These are phyloP conservation scores for Didymella keratinophila DNA, from an alignment of 2,329 filamentous ascomycete genomes.

Conservation along the genomic window DNA sequence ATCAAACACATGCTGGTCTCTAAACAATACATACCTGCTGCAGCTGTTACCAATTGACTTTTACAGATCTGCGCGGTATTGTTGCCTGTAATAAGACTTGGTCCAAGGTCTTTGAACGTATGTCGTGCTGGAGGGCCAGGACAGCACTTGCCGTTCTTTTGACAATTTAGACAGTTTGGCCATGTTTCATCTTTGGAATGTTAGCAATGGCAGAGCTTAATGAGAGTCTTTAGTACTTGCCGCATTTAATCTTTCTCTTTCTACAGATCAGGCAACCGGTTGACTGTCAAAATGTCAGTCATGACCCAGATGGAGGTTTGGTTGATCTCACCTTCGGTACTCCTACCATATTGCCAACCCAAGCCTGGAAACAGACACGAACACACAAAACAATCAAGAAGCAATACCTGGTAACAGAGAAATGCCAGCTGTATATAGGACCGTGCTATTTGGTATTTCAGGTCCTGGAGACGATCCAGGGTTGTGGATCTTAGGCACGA, in stretches of 20 bases:
- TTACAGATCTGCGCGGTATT: neutral
- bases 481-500: slow-evolving; percentile 5
- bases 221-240: slow-evolving; percentile 14
- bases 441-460: neutral
- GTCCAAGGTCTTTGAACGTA: slow-evolving; percentile 43
- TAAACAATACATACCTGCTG: neutral
- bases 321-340: slow-evolving; percentile 38
- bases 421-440: slow-evolving; percentile 5
- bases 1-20: neutral
- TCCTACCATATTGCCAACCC: slow-evolving; percentile 38
- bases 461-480: slow-evolving; percentile 1
- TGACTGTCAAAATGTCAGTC: slow-evolving; percentile 10
- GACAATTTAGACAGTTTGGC: slow-evolving; percentile 46
- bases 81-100: slow-evolving; percentile 22
- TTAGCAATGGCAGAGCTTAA: slow-evolving; percentile 17
- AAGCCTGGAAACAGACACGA: neutral
- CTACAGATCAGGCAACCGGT: slow-evolving; percentile 46
- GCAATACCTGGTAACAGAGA: neutral
- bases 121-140: slow-evolving; percentile 46
- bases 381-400: neutral
- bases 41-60: neutral
- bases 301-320: neutral
- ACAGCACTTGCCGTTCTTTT: slow-evolving; percentile 46
- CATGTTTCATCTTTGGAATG: slow-evolving; percentile 44
- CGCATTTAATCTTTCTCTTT: slow-evolving; percentile 40